Evolutionary conservation across 179 eudicot species (phyloP), one percentile per base, ranked within the genome.

Genomic region (Beta macrorhiza): DNA sequence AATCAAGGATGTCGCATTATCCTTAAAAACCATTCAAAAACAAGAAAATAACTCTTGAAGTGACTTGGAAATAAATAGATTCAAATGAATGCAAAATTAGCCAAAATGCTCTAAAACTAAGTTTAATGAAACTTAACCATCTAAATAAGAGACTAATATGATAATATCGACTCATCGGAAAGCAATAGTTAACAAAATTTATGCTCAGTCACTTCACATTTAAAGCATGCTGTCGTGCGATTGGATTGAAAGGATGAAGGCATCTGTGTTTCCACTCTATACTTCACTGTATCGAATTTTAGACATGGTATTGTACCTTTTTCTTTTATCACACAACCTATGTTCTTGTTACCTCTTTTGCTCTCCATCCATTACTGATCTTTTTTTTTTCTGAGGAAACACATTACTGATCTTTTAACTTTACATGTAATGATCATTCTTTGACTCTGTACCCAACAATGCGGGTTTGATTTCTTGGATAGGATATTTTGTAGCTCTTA

Each of bases 401-500:
- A 37, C 42, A 37, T 37, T 37, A 37, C 42, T 37, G 42, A 37
- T 37, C 9, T 49, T 0, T 5, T 5, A 49, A 49, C 53, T 49
- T 49, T 9, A 9, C 53, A 49, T 49, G 53, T 37, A 37, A 37
- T 37, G 42, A 37, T 9, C 53, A 49, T 49, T 49, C 53, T 49
- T 49, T 49, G 0, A 6, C 53, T 49, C 22, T 22, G 13, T 80
- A n/a, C 65, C 55, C 72, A 20, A 78, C 67, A 63, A 20, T 22
- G 67, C 11, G 20, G 22, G 29, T 63, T 11, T 7, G 2, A 10
- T 63, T 63, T 25, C 25, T 12, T 65, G 19, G 69, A 12, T 42
- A 20, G 75, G 13, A 47, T 61, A 17, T 67, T 1, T 76, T 58
- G 42, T 67, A 68, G 76, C 59, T 68, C 25, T 80, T 56, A 22